A percentile compares a stretch with the other conserved stretches of the same genome.
These are phyloP conservation scores for Malassezia cuniculi DNA, from an alignment of 1,284 basidiomycete species.

Conservation along the genomic window DNA sequence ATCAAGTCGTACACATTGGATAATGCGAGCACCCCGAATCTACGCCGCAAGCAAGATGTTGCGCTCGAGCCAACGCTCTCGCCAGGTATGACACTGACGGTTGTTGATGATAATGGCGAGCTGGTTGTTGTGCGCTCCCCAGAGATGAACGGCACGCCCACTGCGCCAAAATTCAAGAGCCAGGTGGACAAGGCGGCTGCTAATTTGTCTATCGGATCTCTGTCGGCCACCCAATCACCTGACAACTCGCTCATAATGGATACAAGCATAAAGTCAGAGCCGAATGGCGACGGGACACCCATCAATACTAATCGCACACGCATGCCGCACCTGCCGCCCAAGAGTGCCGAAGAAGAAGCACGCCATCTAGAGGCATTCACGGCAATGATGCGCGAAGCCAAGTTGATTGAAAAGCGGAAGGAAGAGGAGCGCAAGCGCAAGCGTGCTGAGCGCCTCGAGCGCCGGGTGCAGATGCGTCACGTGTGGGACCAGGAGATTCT, in stretches of 20 bases:
- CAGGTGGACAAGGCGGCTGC: too few relatives aligned
- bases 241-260: too few relatives aligned
- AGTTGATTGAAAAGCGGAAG: conserved; percentile 22
- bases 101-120: conserved; percentile 9
- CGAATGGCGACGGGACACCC: too few relatives aligned
- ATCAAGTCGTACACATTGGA: too few relatives aligned
- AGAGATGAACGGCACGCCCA: too few relatives aligned
- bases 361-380: conserved; percentile 9
- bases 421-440: conserved; percentile 21
- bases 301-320: conserved; percentile 6
- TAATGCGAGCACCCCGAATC: too few relatives aligned
- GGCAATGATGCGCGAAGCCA: conserved; percentile 61
- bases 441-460: conserved; percentile 11
- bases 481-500: conserved; percentile 68
- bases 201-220: too few relatives aligned
- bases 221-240: too few relatives aligned
- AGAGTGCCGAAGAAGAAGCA: conserved; percentile 7
- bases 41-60: too few relatives aligned
- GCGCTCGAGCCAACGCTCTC: too few relatives aligned
- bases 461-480: conserved; percentile 56
- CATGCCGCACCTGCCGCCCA: conserved; percentile 13
- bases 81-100: conserved; percentile 10
- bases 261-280: too few relatives aligned
- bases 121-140: conserved; percentile 1
- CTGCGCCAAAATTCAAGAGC: too few relatives aligned